Evolutionary conservation across 2,329 filamentous ascomycete genomes (phyloP).

Genomic region (Botrytis fragariae): DNA sequence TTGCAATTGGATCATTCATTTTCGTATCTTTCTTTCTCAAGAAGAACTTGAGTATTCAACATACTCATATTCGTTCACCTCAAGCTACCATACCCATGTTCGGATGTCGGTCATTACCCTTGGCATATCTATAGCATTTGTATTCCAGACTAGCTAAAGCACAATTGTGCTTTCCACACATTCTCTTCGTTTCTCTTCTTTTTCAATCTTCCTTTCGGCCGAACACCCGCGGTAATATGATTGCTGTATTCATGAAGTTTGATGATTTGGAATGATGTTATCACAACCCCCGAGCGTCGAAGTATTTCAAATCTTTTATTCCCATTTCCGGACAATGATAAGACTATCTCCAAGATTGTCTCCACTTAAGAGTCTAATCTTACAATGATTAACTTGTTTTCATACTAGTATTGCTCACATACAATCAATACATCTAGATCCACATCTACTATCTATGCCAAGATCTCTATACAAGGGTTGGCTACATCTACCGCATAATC

Average conservation of each 20-base stretch:
- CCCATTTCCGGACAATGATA: background rate
- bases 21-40: background rate
- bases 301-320: background rate
- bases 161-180: background rate
- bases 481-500: background rate
- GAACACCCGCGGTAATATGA: background rate
- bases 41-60: background rate
- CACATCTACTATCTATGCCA: slow-evolving; percentile 2
- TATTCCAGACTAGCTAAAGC: background rate
- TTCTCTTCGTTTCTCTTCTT: background rate
- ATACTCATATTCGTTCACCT: background rate
- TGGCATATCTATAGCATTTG: background rate
- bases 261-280: slow-evolving; percentile 2
- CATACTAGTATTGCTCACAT: background rate
- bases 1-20: background rate
- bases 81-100: background rate
- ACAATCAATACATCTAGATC: background rate
- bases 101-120: background rate
- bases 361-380: background rate
- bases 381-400: background rate
- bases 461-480: background rate
- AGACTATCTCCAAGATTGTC: background rate
- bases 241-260: background rate
- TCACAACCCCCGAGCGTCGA: background rate
- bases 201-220: background rate